Base-by-base conservation (phyloP, 495 filamentous ascomycete species). In the Neurospora terricola region DNA sequence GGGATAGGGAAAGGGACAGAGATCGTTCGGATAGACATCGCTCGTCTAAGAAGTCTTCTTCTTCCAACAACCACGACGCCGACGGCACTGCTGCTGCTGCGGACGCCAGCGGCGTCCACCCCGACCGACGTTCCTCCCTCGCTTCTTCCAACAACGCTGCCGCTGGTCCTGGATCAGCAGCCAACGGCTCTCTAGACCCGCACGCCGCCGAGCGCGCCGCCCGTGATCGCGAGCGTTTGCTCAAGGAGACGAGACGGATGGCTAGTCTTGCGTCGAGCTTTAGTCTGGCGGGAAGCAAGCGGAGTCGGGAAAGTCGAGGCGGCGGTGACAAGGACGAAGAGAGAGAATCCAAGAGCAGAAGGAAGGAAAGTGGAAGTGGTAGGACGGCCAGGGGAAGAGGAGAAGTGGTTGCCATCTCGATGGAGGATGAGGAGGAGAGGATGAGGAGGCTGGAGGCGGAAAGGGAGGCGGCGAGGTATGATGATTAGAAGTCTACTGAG, bases 161-260 rank as follows among this genome's bases (percentile, higher is more conserved):
- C n/a, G 36, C 74, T 0, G 82, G 83, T 14, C 84, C 87, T n/a
- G 80, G 78, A 18, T 23, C 76, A 40, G 21, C 75, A 12, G 42
- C 76, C 18, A 70, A 70, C 21, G 40, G 78, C 36, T 45, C 75
- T 10, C 79, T 80, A 75, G 91, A 97, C 78, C 89, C 90, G 0
- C 90, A 94, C 76, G 91, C 91, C 0, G 82, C 91, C 2, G 93
- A 95, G 77, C 90, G 93, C 18, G 91, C 93, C 78, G 89, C 89
- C 14, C 86, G 92, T 16, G 90, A 94, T 73, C 85, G 91, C 12
- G 93, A 95, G 78, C 86, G 94, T 12, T 80, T 94, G 62, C 84
- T 92, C 7, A 92, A 92, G 74, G 93, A 96, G 79, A 87, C 93
- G 69, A 89, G 94, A 80, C 88, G 91, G 21, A 90, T 93, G 68